phyloP scores from a whole-genome alignment of 2,329 filamentous ascomycete species.

The Trichophyton mentagrophytes region DNA sequence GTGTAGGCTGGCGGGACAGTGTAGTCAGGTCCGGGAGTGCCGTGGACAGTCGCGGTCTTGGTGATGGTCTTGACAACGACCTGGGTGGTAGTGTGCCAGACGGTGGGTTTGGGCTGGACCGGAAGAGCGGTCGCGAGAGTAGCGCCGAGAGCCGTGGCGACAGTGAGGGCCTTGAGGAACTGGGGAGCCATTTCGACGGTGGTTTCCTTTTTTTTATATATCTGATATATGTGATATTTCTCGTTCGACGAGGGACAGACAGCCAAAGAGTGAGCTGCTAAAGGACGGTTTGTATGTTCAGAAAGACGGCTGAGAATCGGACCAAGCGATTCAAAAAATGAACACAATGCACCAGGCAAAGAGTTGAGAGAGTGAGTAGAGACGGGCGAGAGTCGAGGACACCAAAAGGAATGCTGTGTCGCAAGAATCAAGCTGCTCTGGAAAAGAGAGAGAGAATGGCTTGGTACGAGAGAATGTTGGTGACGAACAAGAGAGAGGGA shows the following conservation, averaged over 20 bases:
- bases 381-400: neutral
- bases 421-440: neutral
- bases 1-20: constrained; percentile 30
- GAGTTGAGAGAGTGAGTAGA: neutral
- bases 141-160: constrained; percentile 13
- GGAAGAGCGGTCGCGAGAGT: constrained; percentile 12
- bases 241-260: constrained; percentile 5
- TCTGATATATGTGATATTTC: constrained; percentile 1
- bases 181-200: constrained; percentile 12
- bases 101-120: constrained; percentile 9
- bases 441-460: neutral
- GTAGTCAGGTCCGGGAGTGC: constrained; percentile 37
- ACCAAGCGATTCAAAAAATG: constrained; percentile 8
- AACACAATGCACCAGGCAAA: neutral
- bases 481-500: neutral
- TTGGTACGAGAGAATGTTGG: neutral
- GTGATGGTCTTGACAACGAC: constrained; percentile 23
- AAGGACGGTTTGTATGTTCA: neutral
- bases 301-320: constrained; percentile 6
- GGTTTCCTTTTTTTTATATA: neutral
- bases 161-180: constrained; percentile 13
- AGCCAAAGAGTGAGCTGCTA: neutral
- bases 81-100: constrained; percentile 14
- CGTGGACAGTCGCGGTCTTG: constrained; percentile 32
- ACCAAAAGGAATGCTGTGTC: constrained; percentile 12